Evolutionary conservation across 2,329 filamentous ascomycete species (phyloP), one percentile per base, ranked within the genome.

Genomic region (Thermothelomyces thermophilus): DNA sequence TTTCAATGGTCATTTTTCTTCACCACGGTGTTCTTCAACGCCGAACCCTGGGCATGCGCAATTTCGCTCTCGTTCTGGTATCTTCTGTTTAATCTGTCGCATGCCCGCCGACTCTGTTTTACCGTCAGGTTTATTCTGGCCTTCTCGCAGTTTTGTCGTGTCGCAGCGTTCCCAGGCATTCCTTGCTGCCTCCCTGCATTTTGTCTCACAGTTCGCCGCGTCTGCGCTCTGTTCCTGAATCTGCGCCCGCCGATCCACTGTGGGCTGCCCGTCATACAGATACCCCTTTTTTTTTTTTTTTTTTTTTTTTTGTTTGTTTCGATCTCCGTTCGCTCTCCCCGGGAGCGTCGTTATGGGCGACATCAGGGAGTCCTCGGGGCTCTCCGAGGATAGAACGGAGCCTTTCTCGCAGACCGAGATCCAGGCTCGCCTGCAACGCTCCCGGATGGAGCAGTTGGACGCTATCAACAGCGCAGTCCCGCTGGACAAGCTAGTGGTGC

Each of bases 341-440:
- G 33, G 30, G 10, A 36, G 10, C 19, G 16, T 19, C 19, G 19
- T 43, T 14, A 79, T 79, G 76, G 68, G 67, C 59, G 73, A 77
- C 30, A 41, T 50, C 7, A 54, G 55, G 54, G 59, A 58, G 41
- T 51, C 55, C 41, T 61, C 64, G 20, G 55, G 64, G 57, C 62
- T 64, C 43, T 69, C 70, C 22, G 69, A 73, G 63, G 76, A 80
- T 66, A 75, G 71, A 64, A 82, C 78, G 41, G 76, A 81, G 65
- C 75, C 77, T 9, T 78, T 80, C 58, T 77, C 77, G 9, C 70
- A 78, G 55, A 73, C 75, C 43, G 76, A 81, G 63, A 71, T 80
- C 55, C 72, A 77, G 44, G 66, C 71, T 22, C 74, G 76, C 16
- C 65, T 78, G 51, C 69, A 67, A 52, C 66, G 62, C 58, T 66